Evolutionary conservation across 1,139 yeast species (phyloP), one percentile per base, ranked within the genome.

Genomic region (Suhomyces atakaporum): DNA sequence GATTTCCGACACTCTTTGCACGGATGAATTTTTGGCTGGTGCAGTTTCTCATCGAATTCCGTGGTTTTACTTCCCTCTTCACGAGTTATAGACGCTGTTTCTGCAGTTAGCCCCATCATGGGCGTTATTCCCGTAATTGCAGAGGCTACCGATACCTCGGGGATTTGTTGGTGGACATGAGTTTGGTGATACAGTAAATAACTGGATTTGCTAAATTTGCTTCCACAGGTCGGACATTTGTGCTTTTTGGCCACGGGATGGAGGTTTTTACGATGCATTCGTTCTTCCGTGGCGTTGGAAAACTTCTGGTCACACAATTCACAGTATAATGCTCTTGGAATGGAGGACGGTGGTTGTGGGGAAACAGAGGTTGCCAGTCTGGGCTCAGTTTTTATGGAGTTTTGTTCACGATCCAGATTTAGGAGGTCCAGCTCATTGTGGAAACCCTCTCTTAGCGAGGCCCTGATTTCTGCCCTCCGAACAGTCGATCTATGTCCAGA

Each of bases 1-100:
- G 51, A 38, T 39, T 45, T 50, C 11, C 36, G 40, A 34, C 62
- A 56, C 6, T 45, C 51, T 19, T 44, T 38, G 39, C 62, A 56
- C 13, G 39, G 30, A 31, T 56, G 58, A 13, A 44, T 37, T 32
- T 50, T 55, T 6, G 26, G 14, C 12, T n/a, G 14, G 15, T 5
- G 26, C 9, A 8, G 26, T 11, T 12, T 12, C 15, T 11, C 26
- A 12, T 12, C 12, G 7, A n/a, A 9, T 5, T 12, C 14, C n/a
- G n/a, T n/a, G n/a, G n/a, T n/a, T n/a, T n/a, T n/a, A n/a, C n/a
- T n/a, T n/a, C n/a, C n/a, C n/a, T n/a, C n/a, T n/a, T n/a, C n/a
- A n/a, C n/a, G n/a, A n/a, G n/a, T n/a, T n/a, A n/a, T n/a, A n/a
- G n/a, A n/a, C n/a, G n/a, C n/a, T n/a, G n/a, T n/a, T n/a, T n/a